Percentiles rank a stretch among this genome's conserved stretches.
These are phyloP conservation scores for Mycena belliarum DNA, from an alignment of 768 basidiomycete species.

Conservation along the genomic window DNA sequence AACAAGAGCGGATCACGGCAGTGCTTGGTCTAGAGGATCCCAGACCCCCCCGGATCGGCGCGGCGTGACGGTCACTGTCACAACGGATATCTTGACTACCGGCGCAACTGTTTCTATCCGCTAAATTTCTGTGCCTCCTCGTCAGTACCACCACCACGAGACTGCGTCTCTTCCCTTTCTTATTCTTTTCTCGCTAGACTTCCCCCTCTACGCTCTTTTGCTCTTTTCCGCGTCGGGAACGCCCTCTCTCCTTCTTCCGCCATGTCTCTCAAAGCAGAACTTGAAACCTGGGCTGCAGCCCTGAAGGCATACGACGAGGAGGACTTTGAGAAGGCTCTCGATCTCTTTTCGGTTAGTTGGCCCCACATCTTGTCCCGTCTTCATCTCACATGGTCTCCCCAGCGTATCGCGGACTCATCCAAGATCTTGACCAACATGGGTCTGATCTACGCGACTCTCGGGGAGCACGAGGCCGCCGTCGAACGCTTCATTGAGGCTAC, in stretches of 20 bases:
- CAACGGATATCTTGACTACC: background rate
- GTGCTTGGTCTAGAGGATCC: no score
- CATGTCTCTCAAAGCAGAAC: slow-evolving; percentile 72
- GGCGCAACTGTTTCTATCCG: background rate
- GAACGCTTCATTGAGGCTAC: slow-evolving; percentile 80
- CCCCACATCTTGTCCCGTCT: background rate
- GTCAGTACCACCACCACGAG: slow-evolving; percentile 33
- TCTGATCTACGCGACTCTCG: slow-evolving; percentile 88
- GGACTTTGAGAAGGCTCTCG: slow-evolving; percentile 74
- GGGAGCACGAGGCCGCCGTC: slow-evolving; percentile 84
- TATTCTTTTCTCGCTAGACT: slow-evolving; percentile 25
- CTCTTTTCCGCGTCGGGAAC: slow-evolving; percentile 38
- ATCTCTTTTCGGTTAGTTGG: slow-evolving; percentile 70
- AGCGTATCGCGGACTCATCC: slow-evolving; percentile 82
- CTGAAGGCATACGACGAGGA: slow-evolving; percentile 86
- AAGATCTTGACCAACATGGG: slow-evolving; percentile 94
- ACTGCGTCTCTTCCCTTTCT: slow-evolving; percentile 44
- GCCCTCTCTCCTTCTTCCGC: slow-evolving; percentile 25
- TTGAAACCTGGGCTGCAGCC: slow-evolving; percentile 87
- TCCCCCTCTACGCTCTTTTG: slow-evolving; percentile 16
- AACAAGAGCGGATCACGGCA: background rate
- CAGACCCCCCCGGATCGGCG: no score
- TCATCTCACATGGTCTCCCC: slow-evolving; percentile 13
- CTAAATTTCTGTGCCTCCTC: slow-evolving; percentile 22
- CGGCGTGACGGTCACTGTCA: no score